Base-by-base conservation (phyloP, 345 rosid genomes). In the Rubroshorea leprosula region DNA sequence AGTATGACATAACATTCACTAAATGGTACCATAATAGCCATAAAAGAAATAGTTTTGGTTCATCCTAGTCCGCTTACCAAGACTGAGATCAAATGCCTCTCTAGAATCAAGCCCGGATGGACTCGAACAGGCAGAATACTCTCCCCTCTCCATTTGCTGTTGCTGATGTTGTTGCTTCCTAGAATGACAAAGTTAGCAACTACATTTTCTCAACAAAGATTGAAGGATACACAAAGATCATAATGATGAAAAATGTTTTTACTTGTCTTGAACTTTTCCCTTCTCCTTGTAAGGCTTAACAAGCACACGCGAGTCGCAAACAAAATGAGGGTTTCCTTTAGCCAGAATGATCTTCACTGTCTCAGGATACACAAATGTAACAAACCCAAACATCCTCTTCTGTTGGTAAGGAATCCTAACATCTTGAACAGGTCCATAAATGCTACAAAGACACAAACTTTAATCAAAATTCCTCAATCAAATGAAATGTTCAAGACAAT, bases 261-360 rank as follows among this genome's bases (percentile, higher is more conserved):
- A 80, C 85, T 72, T 84, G 46, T 84, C 87, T 21, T 72, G 74
- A 35, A 79, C 63, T 79, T 84, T 84, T 50, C 83, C 90, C 59
- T 84, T 84, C 78, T 84, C 90, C 69, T 84, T 84, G 77, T 84
- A 84, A 53, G 90, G 90, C 68, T 84, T 84, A 25, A 84, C 90
- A 45, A 84, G 85, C 55, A 84, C 90, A 6, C 90, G 79, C 10
- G 87, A 80, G 68, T 84, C 87, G 14, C 87, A 81, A 3, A 84
- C 83, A 53, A 84, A 84, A 71, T 84, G 90, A 27, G 90, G 90
- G 54, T 84, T 84, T 23, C 90, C 90, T 61, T 81, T 81, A 26
- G 87, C 87, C 70, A 84, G 59, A 23, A 84, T 84, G 60, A 81
- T 78, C 83, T 81, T 84, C 75, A 84, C 90, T 0, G 90, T 84